phyloP scores from a whole-genome alignment of 495 filamentous ascomycete species.

The Bacidia gigantensis region DNA sequence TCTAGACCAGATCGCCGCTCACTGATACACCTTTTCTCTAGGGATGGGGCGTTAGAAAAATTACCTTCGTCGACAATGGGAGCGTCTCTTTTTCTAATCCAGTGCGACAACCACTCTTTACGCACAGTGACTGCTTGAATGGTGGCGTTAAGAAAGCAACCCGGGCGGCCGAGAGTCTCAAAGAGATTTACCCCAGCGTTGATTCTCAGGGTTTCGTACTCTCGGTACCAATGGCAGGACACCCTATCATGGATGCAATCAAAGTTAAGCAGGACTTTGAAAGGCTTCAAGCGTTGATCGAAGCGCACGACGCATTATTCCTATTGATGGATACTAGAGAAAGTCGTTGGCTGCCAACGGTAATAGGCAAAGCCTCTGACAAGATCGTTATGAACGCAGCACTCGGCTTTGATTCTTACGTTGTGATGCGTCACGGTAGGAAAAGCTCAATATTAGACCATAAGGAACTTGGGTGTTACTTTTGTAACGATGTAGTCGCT shows the following conservation, averaged over 20 bases:
- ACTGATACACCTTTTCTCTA: conserved; percentile 12
- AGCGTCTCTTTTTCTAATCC: conserved; percentile 94
- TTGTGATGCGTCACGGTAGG: conserved; percentile 89
- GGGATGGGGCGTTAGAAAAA: conserved; percentile 93
- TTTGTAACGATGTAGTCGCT: conserved; percentile 95
- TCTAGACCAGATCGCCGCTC: neutral
- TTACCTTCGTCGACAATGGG: conserved; percentile 94
- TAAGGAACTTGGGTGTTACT: conserved; percentile 79
- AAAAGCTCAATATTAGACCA: conserved; percentile 23
- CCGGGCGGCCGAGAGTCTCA: conserved; percentile 66
- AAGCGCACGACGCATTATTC: conserved; percentile 85
- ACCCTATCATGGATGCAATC: conserved; percentile 61
- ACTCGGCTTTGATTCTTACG: conserved; percentile 88
- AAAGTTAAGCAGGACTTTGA: conserved; percentile 60
- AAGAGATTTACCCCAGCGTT: conserved; percentile 82
- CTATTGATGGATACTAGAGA: conserved; percentile 94
- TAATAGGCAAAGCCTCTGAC: conserved; percentile 84
- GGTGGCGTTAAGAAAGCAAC: conserved; percentile 76
- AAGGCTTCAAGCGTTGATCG: conserved; percentile 56
- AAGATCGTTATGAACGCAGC: conserved; percentile 97
- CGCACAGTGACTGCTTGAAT: conserved; percentile 73
- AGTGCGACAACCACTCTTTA: conserved; percentile 84
- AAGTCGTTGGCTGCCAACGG: conserved; percentile 88
- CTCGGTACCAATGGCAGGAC: conserved; percentile 88
- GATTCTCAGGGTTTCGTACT: conserved; percentile 63